A percentile compares a stretch with the other conserved stretches of the same genome.
Evolutionary conservation across 2,329 filamentous ascomycete genomes (phyloP).

Genomic region (Samsoniella hepiali): DNA sequence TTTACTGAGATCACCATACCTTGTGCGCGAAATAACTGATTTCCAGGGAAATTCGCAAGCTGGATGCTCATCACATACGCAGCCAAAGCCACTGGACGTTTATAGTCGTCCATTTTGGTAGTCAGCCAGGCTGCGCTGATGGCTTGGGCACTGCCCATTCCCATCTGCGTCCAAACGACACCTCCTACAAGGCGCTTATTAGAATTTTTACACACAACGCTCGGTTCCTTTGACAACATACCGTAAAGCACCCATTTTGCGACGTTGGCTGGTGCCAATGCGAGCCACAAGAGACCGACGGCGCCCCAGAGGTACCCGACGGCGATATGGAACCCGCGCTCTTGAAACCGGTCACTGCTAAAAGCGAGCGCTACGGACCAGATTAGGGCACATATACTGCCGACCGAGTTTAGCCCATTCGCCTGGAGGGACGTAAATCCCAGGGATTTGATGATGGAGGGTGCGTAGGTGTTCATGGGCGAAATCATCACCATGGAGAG

Average conservation of each 20-base stretch:
- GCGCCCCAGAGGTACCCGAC: constrained; percentile 28
- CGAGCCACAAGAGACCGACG: constrained; percentile 28
- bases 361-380: constrained; percentile 27
- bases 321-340: constrained; percentile 30
- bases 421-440: constrained; percentile 29
- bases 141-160: constrained; percentile 31
- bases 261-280: constrained; percentile 25
- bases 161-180: constrained; percentile 32
- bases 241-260: constrained; percentile 29
- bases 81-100: constrained; percentile 29
- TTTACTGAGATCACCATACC: constrained; percentile 19
- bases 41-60: constrained; percentile 30
- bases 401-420: constrained; percentile 30
- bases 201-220: not conserved
- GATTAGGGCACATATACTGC: constrained; percentile 27
- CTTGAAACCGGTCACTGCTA: constrained; percentile 28
- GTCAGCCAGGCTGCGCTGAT: constrained; percentile 32
- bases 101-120: constrained; percentile 29
- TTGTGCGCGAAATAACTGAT: constrained; percentile 28
- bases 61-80: constrained; percentile 33
- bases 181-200: constrained; percentile 22
- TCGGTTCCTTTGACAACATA: not conserved
- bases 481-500: constrained; percentile 33
- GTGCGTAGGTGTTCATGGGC: constrained; percentile 31
- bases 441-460: constrained; percentile 30